Evolutionary conservation across 495 filamentous ascomycete genomes (phyloP), one percentile per base, ranked within the genome.

Genomic region (Usnea hakonensis): DNA sequence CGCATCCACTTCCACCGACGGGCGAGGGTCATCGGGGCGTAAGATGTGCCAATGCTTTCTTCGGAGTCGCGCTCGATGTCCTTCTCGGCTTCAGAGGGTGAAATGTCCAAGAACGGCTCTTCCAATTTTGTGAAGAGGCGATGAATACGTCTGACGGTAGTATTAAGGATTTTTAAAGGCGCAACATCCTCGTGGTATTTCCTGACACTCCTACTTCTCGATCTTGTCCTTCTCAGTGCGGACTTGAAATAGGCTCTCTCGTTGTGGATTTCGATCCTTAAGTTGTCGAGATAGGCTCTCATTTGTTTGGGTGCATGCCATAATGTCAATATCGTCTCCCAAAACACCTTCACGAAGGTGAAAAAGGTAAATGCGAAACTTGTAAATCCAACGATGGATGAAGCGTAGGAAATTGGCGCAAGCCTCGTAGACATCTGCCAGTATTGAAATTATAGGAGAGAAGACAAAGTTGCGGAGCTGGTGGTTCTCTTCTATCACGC

Each of bases 351-450:
- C 2, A 68, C 14, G 40, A 67, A 68, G 0, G 65, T 68, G 28
- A 68, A 64, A 40, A 70, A 65, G 1, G 68, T 70, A 41, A 70
- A 67, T n/a, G 65, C 57, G 21, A 70, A 70, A 13, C 56, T 61
- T 9, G 62, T 61, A 36, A 70, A 70, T n/a, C 68, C 68, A 55
- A 70, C 60, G 19, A 66, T 60, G 30, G 62, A 38, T 23, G 60
- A 65, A n/a, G 62, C 65, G 52, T 61, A 66, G 7, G 67, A 64
- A 23, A 68, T 58, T 7, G 63, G 52, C 10, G 64, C 55, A 2
- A 68, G 40, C 16, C 8, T 35, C 38, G 17, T 30, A 43, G 48
- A 52, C 48, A 52, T 52, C 2, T 8, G 17, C 14, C 26, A 14
- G 11, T 8, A 52, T 19, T 19, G 14, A 19, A 32, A 6, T 7